phyloP scores from a whole-genome alignment of 306 rosid species.

The Styphnolobium japonicum region DNA sequence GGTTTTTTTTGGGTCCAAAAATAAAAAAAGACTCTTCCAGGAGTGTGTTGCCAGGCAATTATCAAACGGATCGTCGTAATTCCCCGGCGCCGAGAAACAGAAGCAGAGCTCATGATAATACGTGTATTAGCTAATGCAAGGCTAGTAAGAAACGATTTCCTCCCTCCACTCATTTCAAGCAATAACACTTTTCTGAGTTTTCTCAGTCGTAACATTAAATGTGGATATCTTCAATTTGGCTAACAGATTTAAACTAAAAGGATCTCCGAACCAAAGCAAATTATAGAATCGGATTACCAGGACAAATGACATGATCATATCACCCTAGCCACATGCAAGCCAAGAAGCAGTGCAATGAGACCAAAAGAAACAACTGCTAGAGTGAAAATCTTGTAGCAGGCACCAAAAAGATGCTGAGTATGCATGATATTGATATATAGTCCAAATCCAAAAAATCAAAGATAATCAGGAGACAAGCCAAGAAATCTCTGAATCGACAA shows the following conservation, averaged over 20 bases:
- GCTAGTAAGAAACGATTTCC: neutral
- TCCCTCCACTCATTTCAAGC: neutral
- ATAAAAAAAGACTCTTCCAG: neutral
- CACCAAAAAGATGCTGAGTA: neutral
- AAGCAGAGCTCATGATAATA: neutral
- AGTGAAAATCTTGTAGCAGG: neutral
- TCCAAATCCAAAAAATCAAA: neutral
- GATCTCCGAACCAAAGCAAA: neutral
- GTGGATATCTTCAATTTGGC: neutral
- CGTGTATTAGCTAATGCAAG: neutral
- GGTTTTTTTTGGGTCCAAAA: neutral
- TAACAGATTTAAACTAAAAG: neutral
- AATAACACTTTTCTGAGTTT: neutral
- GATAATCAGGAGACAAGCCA: neutral
- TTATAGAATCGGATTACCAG: neutral
- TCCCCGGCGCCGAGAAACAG: neutral
- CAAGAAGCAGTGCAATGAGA: neutral
- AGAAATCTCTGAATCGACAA: slow-evolving; percentile 10
- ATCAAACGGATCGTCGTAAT: neutral
- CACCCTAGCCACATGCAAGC: neutral
- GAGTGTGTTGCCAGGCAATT: neutral
- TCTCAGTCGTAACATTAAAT: neutral
- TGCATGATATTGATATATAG: neutral
- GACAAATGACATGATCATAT: neutral
- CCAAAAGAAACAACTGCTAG: neutral